These are phyloP conservation scores for Pleurotus platypus DNA, from an alignment of 768 basidiomycete species.

Conservation along the genomic window DNA sequence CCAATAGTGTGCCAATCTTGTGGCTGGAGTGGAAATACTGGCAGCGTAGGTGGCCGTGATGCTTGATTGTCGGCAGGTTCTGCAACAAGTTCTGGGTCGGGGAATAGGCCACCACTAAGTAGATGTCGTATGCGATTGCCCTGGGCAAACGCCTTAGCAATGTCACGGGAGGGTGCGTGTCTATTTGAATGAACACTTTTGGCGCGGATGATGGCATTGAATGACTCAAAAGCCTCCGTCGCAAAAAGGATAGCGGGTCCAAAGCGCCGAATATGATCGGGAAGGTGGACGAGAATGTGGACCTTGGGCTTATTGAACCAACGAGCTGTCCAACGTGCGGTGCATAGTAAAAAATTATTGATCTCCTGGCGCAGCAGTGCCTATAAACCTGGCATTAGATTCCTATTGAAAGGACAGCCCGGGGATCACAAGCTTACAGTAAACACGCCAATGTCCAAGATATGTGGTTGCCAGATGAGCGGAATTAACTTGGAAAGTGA, in stretches of 20 bases:
- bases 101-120: slow-evolving; percentile 18
- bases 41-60: too few relatives aligned
- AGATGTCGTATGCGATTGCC: slow-evolving; percentile 22
- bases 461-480: slow-evolving; percentile 37
- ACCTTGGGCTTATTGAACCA: slow-evolving; percentile 45
- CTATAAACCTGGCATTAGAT: too few relatives aligned
- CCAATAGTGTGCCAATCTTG: background rate
- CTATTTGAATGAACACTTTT: slow-evolving; percentile 30
- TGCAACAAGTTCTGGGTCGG: background rate
- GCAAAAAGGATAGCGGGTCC: slow-evolving; percentile 41
- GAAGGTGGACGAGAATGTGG: slow-evolving; percentile 35
- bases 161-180: slow-evolving; percentile 28
- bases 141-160: slow-evolving; percentile 21
- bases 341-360: slow-evolving; percentile 28
- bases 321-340: slow-evolving; percentile 20
- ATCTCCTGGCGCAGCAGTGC: slow-evolving; percentile 23
- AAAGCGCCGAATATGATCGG: slow-evolving; percentile 31
- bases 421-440: slow-evolving; percentile 19
- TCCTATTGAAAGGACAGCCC: too few relatives aligned
- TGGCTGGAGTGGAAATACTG: background rate
- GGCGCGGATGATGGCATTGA: slow-evolving; percentile 30
- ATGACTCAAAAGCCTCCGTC: slow-evolving; percentile 40
- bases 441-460: slow-evolving; percentile 27
- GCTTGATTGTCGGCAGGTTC: background rate
- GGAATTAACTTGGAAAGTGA: slow-evolving; percentile 27